These are phyloP conservation scores for Candida andamanensis DNA, from an alignment of 805 yeast genomes.

Conservation along the genomic window DNA sequence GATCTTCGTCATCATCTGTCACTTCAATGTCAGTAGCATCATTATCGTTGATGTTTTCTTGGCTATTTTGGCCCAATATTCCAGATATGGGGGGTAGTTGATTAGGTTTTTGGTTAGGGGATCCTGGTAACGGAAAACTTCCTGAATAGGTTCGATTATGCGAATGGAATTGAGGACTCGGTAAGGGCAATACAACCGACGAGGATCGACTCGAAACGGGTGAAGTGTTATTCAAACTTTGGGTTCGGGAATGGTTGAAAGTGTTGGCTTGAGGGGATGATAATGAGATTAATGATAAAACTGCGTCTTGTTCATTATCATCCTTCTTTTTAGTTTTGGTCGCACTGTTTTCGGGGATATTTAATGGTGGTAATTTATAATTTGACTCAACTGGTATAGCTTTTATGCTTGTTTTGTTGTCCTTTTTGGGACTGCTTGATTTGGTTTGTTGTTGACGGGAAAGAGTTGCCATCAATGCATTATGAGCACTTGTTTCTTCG, in stretches of 20 bases:
- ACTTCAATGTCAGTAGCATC: conserved; percentile 35
- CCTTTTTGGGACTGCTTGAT: not conserved
- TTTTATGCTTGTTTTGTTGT: conserved; percentile 9
- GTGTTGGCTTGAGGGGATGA: conserved; percentile 44
- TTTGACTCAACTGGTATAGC: conserved; percentile 4
- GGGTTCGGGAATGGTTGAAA: conserved; percentile 25
- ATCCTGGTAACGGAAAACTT: no score
- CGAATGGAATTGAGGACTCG: no score
- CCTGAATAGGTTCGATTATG: no score
- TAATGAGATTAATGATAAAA: conserved; percentile 49
- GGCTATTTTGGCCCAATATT: conserved; percentile 14
- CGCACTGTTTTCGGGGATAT: conserved; percentile 18
- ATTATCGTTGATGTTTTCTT: conserved; percentile 19
- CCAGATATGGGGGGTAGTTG: conserved; percentile 33
- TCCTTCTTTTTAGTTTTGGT: conserved; percentile 7
- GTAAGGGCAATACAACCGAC: conserved; percentile 16
- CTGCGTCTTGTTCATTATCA: conserved; percentile 49
- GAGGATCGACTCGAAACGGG: conserved; percentile 19
- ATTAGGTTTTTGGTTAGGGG: no score
- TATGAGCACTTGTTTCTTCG: conserved; percentile 42
- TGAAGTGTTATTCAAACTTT: conserved; percentile 15
- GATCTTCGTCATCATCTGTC: conserved; percentile 23
- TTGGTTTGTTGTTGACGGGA: conserved; percentile 11
- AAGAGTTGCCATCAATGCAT: conserved; percentile 39
- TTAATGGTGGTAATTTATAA: conserved; percentile 25